These are phyloP conservation scores for Ceratobasidium sp. DNA, from an alignment of 1,284 basidiomycete genomes.

Conservation along the genomic window DNA sequence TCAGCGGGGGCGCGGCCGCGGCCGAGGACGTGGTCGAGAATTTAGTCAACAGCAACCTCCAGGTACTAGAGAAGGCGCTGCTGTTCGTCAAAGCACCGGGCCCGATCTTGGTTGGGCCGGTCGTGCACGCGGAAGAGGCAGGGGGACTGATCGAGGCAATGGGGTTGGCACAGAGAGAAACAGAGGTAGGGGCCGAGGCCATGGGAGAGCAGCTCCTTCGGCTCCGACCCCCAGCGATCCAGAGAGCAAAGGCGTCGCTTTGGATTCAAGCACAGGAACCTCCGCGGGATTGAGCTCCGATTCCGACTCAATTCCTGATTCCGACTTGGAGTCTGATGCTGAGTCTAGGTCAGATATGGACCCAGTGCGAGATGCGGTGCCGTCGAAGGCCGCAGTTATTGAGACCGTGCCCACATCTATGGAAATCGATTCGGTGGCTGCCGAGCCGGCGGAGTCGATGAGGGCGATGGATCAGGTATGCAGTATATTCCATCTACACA, in stretches of 20 bases:
- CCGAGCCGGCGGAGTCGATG: not conserved
- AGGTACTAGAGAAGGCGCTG: not conserved
- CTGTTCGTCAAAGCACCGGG: not conserved
- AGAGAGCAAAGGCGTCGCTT: constrained; percentile 12
- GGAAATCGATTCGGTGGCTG: constrained; percentile 37
- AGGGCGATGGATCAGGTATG: constrained; percentile 5
- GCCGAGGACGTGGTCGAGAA: constrained; percentile 50
- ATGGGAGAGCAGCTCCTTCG: constrained; percentile 37
- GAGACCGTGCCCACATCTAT: constrained; percentile 38
- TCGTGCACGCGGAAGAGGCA: constrained; percentile 54
- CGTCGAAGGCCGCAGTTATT: constrained; percentile 62
- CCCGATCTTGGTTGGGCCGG: constrained; percentile 41
- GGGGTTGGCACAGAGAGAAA: constrained; percentile 48
- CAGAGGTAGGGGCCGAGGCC: constrained; percentile 52
- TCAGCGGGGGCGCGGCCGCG: constrained; percentile 51
- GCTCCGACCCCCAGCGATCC: constrained; percentile 45
- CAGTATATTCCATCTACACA: not conserved
- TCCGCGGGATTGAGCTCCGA: not conserved
- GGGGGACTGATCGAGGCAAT: constrained; percentile 51
- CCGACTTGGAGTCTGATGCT: constrained; percentile 50
- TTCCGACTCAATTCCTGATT: constrained; percentile 41
- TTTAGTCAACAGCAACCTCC: not conserved
- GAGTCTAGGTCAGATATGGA: constrained; percentile 64
- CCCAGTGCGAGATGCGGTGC: constrained; percentile 54
- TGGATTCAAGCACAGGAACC: constrained; percentile 39